These are phyloP conservation scores for Penstemon eatonii DNA, from an alignment of 257 asterid species.

Conservation along the genomic window DNA sequence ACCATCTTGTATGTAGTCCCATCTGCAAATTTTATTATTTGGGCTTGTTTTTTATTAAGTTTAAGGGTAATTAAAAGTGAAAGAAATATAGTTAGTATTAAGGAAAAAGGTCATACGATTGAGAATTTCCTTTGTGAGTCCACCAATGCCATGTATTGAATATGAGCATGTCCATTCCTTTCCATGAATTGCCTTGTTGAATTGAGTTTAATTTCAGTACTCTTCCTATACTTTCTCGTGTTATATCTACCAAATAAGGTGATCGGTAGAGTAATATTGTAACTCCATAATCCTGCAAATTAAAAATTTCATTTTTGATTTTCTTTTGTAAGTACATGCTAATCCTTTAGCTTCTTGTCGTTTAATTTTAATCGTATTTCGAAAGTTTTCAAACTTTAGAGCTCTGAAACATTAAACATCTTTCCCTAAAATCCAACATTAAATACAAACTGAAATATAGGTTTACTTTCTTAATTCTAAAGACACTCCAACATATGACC, in stretches of 20 bases:
- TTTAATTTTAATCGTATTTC: too few species aligned
- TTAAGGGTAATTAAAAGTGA: background rate
- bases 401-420: too few species aligned
- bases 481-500: too few species aligned
- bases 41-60: too few species aligned
- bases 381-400: too few species aligned
- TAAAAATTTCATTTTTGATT: too few species aligned
- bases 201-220: slow-evolving; percentile 62
- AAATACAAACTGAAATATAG: too few species aligned
- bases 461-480: too few species aligned
- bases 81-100: background rate
- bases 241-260: slow-evolving; percentile 68
- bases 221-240: slow-evolving; percentile 49
- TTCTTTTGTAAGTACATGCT: too few species aligned
- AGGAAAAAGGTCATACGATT: slow-evolving; percentile 42
- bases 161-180: slow-evolving; percentile 75
- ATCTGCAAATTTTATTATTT: slow-evolving; percentile 16
- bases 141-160: slow-evolving; percentile 92
- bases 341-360: too few species aligned
- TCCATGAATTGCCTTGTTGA: slow-evolving; percentile 71
- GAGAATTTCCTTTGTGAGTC: slow-evolving; percentile 71
- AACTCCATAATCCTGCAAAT: slow-evolving; percentile 60
- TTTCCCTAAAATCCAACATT: too few species aligned
- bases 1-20: slow-evolving; percentile 47
- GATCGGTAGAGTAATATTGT: slow-evolving; percentile 53